phyloP scores from a whole-genome alignment of 1,284 basidiomycete genomes.

The Pseudozyma hubeiensis region DNA sequence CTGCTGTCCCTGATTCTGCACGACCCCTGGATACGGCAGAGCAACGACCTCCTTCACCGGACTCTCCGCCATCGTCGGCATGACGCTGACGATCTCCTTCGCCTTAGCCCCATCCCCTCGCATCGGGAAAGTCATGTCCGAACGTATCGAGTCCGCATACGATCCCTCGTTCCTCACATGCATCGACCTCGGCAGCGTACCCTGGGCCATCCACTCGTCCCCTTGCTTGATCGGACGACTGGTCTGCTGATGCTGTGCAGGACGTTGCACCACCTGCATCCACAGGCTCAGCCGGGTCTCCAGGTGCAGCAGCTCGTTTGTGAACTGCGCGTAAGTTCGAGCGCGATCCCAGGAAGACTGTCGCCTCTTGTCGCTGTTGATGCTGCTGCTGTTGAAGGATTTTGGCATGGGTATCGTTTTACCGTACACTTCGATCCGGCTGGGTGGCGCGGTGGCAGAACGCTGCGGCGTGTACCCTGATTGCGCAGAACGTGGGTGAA shows the following conservation, averaged over 20 bases:
- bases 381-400: conserved; percentile 46
- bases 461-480: conserved; percentile 7
- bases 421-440: conserved; percentile 53
- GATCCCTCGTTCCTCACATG: conserved; percentile 46
- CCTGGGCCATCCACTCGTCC: conserved; percentile 24
- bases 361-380: conserved; percentile 47
- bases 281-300: conserved; percentile 54
- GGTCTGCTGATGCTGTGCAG: conserved; percentile 47
- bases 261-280: conserved; percentile 52
- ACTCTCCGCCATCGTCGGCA: conserved; percentile 49
- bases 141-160: conserved; percentile 59
- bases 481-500: conserved; percentile 17
- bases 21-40: conserved; percentile 55
- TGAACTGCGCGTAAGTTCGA: conserved; percentile 53
- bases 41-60: conserved; percentile 33
- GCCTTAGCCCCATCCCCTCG: conserved; percentile 62
- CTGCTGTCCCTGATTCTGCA: conserved; percentile 16
- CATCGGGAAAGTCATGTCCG: conserved; percentile 63
- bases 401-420: conserved; percentile 53
- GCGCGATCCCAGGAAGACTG: conserved; percentile 59
- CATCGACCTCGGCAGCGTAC: conserved; percentile 20
- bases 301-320: conserved; percentile 54
- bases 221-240: conserved; percentile 8
- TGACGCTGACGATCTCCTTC: conserved; percentile 52
- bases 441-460: conserved; percentile 2